Evolutionary conservation across 768 basidiomycete species (phyloP).

Genomic region (Rhizopogon vinicolor): DNA sequence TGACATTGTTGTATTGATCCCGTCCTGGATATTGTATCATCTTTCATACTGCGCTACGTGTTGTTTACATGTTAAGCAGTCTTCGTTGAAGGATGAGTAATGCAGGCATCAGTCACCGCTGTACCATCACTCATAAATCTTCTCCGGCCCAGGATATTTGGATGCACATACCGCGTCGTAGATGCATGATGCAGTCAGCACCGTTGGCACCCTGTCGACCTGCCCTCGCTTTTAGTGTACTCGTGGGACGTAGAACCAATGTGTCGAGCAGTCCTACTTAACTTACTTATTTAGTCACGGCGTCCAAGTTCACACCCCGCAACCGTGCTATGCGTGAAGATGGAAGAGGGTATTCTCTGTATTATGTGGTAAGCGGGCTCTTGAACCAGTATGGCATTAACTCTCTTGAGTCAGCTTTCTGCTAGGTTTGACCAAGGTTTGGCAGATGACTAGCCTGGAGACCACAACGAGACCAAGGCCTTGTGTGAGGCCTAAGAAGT

Average conservation of each 20-base stretch:
- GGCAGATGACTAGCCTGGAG: too few species aligned
- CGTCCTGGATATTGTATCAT: background rate
- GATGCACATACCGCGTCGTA: too few species aligned
- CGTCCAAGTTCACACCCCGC: background rate
- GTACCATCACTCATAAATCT: background rate
- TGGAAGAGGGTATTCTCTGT: too few species aligned
- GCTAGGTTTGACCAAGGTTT: too few species aligned
- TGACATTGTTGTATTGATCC: background rate
- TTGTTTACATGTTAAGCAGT: background rate
- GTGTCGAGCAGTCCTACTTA: constrained; percentile 16
- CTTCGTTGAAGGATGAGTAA: background rate
- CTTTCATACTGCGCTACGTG: background rate
- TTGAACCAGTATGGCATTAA: too few species aligned
- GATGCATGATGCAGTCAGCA: constrained; percentile 14
- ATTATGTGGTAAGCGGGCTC: too few species aligned
- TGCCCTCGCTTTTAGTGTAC: constrained; percentile 17
- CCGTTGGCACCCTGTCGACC: constrained; percentile 22
- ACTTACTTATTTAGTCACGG: background rate
- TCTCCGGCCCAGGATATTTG: background rate
- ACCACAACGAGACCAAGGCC: too few species aligned
- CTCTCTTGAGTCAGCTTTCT: too few species aligned
- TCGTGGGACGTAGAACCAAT: constrained; percentile 19
- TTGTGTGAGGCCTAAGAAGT: too few species aligned
- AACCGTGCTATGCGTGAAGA: too few species aligned
- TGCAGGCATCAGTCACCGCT: background rate